phyloP scores from a whole-genome alignment of 345 rosid species.

The Noccaea bulbosa region DNA sequence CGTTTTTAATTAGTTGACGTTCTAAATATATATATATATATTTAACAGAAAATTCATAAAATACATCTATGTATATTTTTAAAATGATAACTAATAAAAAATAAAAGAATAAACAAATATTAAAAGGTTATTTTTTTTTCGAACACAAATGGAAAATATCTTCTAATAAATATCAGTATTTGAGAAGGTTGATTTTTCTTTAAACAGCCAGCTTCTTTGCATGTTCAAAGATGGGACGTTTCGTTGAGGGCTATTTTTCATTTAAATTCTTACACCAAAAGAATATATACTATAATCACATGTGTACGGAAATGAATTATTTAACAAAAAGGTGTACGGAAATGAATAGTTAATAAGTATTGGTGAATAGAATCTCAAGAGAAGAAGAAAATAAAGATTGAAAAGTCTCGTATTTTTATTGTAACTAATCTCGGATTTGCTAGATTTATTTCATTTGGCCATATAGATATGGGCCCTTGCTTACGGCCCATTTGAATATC shows the following conservation, averaged over 20 bases:
- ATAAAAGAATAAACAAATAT: too few species aligned
- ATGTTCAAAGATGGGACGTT: constrained; percentile 42
- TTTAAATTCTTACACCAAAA: not conserved
- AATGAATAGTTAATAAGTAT: constrained; percentile 16
- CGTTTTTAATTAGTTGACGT: too few species aligned
- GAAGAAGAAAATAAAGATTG: not conserved
- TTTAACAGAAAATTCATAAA: too few species aligned
- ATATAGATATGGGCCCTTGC: too few species aligned
- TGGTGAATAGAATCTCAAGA: constrained; percentile 23
- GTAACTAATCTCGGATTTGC: too few species aligned
- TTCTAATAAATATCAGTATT: not conserved
- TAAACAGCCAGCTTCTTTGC: constrained; percentile 26
- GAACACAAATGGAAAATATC: not conserved
- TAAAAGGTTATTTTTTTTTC: not conserved
- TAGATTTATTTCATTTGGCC: too few species aligned
- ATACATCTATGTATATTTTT: too few species aligned
- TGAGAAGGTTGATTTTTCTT: not conserved
- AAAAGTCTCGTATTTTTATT: not conserved
- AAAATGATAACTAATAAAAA: too few species aligned
- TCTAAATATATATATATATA: too few species aligned
- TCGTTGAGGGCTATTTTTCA: constrained; percentile 12
- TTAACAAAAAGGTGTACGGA: constrained; percentile 18
- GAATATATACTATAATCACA: not conserved
- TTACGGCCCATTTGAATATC: too few species aligned
- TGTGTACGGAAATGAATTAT: constrained; percentile 29